Percentiles rank a stretch among this genome's conserved stretches.
These are phyloP conservation scores for Diaporthe eres DNA, from an alignment of 2,329 filamentous ascomycete genomes.

Conservation along the genomic window DNA sequence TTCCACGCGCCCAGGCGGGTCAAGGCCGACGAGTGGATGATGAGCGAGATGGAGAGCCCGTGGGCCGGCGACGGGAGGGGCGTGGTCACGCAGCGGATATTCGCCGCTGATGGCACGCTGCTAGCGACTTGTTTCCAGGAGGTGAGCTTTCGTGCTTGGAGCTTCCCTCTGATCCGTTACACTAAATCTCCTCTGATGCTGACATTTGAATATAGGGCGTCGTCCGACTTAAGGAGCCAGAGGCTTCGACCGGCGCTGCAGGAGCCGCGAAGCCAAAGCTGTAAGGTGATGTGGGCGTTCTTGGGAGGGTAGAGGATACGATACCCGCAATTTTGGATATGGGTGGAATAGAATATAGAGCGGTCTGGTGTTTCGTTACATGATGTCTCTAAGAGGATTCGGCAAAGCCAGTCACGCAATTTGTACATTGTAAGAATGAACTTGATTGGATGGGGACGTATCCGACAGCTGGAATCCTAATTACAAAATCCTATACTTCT, in stretches of 20 bases:
- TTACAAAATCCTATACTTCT: not conserved
- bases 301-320: slow-evolving; percentile 1
- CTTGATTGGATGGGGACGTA: not conserved
- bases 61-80: slow-evolving; percentile 86
- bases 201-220: slow-evolving; percentile 25
- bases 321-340: not conserved
- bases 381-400: no score
- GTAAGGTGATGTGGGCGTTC: not conserved
- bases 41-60: slow-evolving; percentile 83
- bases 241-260: not conserved
- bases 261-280: slow-evolving; percentile 36
- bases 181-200: not conserved
- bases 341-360: not conserved
- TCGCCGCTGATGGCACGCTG: slow-evolving; percentile 77
- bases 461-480: not conserved
- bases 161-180: no score
- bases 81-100: slow-evolving; percentile 82
- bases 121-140: slow-evolving; percentile 87
- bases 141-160: slow-evolving; percentile 54
- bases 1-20: slow-evolving; percentile 74
- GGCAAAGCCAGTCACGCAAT: not conserved
- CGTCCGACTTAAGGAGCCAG: slow-evolving; percentile 37
- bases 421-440: not conserved
- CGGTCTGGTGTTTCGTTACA: not conserved
- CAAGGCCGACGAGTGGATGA: slow-evolving; percentile 81